Evolutionary conservation across 257 asterid genomes (phyloP).

Genomic region (Knoxia roxburghii): DNA sequence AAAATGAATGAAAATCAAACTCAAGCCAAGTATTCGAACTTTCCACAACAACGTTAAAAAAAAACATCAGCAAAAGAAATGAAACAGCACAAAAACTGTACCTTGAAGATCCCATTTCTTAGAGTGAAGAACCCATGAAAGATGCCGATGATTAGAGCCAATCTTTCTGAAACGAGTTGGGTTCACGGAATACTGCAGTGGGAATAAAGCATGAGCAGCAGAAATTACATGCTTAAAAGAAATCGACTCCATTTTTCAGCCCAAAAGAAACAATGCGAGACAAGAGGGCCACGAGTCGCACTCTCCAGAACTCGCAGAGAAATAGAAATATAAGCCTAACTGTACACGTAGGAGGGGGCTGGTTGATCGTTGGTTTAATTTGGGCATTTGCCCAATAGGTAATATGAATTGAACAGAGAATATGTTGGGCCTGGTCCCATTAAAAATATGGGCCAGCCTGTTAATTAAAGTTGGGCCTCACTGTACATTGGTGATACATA

Average conservation of each 20-base stretch:
- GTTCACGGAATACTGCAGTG: slow-evolving; percentile 23
- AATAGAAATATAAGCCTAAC: no score
- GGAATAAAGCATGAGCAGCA: slow-evolving; percentile 23
- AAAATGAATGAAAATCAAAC: no score
- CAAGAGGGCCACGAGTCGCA: neutral
- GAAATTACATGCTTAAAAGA: slow-evolving; percentile 37
- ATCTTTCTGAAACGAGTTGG: slow-evolving; percentile 20
- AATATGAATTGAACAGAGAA: no score
- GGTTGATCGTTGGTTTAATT: no score
- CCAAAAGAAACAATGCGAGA: neutral
- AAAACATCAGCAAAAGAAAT: neutral
- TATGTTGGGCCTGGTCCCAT: no score
- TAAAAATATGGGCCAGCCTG: no score
- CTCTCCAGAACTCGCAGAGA: no score
- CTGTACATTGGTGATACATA: no score
- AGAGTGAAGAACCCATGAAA: slow-evolving; percentile 24
- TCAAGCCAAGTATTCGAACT: neutral
- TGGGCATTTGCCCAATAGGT: no score
- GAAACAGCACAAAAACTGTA: slow-evolving; percentile 13
- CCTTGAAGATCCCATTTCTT: slow-evolving; percentile 61
- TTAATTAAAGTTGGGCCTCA: no score
- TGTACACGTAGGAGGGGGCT: no score
- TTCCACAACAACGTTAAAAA: neutral
- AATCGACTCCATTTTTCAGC: slow-evolving; percentile 37
- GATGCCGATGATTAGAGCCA: slow-evolving; percentile 15